Percentiles rank a stretch among this genome's conserved stretches.
These are phyloP conservation scores for Aspergillus sclerotialis DNA, from an alignment of 2,329 filamentous ascomycete genomes.

Conservation along the genomic window DNA sequence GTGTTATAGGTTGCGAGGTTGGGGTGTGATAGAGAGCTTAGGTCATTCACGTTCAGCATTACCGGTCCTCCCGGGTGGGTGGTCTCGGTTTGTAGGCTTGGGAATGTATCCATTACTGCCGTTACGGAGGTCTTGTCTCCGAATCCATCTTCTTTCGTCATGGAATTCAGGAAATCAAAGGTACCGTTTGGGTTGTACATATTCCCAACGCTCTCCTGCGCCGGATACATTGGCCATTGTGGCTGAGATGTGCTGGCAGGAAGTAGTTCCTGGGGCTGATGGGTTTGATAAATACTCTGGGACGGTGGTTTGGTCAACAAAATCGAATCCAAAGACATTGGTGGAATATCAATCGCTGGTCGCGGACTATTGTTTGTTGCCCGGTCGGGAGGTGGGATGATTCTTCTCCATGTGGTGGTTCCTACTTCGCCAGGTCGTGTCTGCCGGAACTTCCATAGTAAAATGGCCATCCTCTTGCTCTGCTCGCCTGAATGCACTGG, in stretches of 20 bases:
- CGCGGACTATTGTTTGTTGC: constrained; percentile 32
- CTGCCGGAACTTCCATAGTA: constrained; percentile 42
- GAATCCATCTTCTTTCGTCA: constrained; percentile 29
- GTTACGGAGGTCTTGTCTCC: constrained; percentile 28
- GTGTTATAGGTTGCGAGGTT: constrained; percentile 19
- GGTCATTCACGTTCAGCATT: constrained; percentile 30
- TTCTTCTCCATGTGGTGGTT: constrained; percentile 38
- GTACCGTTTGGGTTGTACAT: constrained; percentile 25
- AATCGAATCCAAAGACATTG: constrained; percentile 30
- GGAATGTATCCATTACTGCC: constrained; percentile 29
- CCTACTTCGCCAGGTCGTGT: constrained; percentile 33
- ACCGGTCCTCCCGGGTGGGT: constrained; percentile 22
- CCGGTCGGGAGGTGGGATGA: constrained; percentile 32
- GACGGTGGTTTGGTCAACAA: constrained; percentile 22
- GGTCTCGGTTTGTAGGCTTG: constrained; percentile 22
- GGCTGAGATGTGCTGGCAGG: constrained; percentile 23
- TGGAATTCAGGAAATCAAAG: constrained; percentile 28
- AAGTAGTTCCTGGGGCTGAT: constrained; percentile 25
- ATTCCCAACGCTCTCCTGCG: constrained; percentile 27
- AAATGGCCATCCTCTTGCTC: constrained; percentile 34
- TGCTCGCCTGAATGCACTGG: constrained; percentile 17
- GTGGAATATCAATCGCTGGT: constrained; percentile 23
- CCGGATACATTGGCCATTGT: constrained; percentile 29
- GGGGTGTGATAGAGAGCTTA: constrained; percentile 23
- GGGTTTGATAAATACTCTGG: constrained; percentile 24